phyloP scores from a whole-genome alignment of 768 basidiomycete species.

The Leccinum rimulosum region DNA sequence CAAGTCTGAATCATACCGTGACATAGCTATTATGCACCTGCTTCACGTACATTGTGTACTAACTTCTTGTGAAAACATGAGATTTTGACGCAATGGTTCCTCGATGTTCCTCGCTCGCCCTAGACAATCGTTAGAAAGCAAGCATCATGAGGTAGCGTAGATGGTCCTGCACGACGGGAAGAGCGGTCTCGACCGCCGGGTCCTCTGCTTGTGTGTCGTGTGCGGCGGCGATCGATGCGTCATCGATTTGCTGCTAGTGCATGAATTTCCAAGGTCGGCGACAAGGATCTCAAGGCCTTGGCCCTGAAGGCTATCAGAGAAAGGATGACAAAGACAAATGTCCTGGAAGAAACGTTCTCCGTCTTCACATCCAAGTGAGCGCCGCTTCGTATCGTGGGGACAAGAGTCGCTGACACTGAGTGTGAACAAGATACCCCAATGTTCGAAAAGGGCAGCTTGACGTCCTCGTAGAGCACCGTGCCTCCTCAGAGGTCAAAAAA shows the following conservation, averaged over 20 bases:
- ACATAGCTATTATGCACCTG: too few species aligned
- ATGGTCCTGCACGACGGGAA: constrained; percentile 43
- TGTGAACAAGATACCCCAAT: constrained; percentile 16
- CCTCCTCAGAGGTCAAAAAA: constrained; percentile 14
- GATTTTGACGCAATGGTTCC: constrained; percentile 32
- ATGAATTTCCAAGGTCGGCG: constrained; percentile 16
- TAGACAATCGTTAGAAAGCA: constrained; percentile 57
- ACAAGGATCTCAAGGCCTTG: constrained; percentile 17
- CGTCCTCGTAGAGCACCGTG: constrained; percentile 8
- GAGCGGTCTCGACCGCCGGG: constrained; percentile 47
- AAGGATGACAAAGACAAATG: constrained; percentile 17
- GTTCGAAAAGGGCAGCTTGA: constrained; percentile 19
- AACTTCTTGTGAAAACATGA: too few species aligned
- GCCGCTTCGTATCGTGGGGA: background rate
- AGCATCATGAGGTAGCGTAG: constrained; percentile 69
- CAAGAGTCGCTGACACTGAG: background rate
- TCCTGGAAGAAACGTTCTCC: constrained; percentile 29
- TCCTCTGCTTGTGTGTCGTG: constrained; percentile 43
- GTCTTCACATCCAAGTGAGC: constrained; percentile 26
- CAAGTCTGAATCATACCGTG: too few species aligned
- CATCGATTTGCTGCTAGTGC: constrained; percentile 34
- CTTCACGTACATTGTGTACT: too few species aligned
- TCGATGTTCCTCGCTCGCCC: constrained; percentile 56
- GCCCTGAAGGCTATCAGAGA: constrained; percentile 20
- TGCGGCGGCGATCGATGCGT: constrained; percentile 16